A percentile compares a stretch with the other conserved stretches of the same genome.
Evolutionary conservation across 73 alveolate genomes (phyloP).

Genomic region (Paramecium sexaurelia): DNA sequence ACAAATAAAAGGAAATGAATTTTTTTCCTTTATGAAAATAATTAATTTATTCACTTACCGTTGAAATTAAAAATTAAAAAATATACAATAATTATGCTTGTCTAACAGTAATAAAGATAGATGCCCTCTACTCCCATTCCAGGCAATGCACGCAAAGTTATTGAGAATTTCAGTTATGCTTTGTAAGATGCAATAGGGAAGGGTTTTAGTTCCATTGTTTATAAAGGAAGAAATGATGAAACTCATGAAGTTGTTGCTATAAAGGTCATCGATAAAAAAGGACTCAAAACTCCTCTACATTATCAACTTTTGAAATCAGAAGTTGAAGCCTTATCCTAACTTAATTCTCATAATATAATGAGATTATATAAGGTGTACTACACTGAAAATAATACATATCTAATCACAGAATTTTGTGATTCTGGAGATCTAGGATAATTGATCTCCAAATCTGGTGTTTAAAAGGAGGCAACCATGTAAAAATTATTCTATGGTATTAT

Average conservation of each 20-base stretch:
- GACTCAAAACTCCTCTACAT: slow-evolving; percentile 34
- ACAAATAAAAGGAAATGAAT: neutral
- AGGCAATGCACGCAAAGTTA: slow-evolving; percentile 46
- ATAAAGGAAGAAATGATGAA: slow-evolving; percentile 63
- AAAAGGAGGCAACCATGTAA: neutral
- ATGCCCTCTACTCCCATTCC: neutral
- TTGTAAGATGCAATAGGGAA: slow-evolving; percentile 60
- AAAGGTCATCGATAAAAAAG: slow-evolving; percentile 64
- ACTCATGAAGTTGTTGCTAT: slow-evolving; percentile 63
- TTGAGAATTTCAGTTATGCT: slow-evolving; percentile 64
- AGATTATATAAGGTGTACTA: slow-evolving; percentile 44
- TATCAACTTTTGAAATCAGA: slow-evolving; percentile 29
- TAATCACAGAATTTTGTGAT: slow-evolving; percentile 62
- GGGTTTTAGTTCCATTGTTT: slow-evolving; percentile 62
- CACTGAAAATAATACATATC: slow-evolving; percentile 39
- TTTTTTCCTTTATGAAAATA: neutral
- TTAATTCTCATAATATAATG: slow-evolving; percentile 10
- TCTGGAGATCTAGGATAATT: slow-evolving; percentile 47
- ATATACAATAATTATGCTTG: slow-evolving; percentile 3
- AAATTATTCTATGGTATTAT: slow-evolving; percentile 40
- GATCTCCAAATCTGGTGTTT: neutral
- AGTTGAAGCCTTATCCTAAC: slow-evolving; percentile 33
- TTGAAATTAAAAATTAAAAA: slow-evolving; percentile 26
- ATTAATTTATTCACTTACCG: slow-evolving; percentile 22
- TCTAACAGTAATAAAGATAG: slow-evolving; percentile 15